Base-by-base conservation (phyloP, 495 filamentous ascomycete species). In the Pyrenula massariospora region DNA sequence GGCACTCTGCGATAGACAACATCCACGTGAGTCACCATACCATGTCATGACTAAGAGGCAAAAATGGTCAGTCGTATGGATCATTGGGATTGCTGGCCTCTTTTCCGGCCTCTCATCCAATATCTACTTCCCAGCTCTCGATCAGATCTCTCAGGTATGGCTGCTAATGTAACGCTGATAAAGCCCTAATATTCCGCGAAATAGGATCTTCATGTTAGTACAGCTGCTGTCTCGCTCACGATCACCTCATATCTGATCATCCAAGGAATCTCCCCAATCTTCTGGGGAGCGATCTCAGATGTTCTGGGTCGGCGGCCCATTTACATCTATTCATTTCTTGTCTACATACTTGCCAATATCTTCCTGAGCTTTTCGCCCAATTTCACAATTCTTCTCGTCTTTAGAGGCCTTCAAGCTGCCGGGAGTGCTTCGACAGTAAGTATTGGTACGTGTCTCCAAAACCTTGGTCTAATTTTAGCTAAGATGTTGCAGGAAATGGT, bases 41-140 rank as follows among this genome's bases (percentile, higher is more conserved):
- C 81, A 75, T 62, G 74, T 79, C 59, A 87, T 88, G 65, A 75
- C 77, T 15, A 70, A 66, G 22, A 48, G 66, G 11, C 74, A 80
- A 56, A 85, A 79, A 69, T 59, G 73, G 58, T 80, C 80, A 70
- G 79, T 87, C 57, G 72, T 87, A n/a, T 71, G 72, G 59, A 83
- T 92, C 69, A 80, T 84, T 48, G 79, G 69, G 10, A 25, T 70
- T n/a, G 69, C 72, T 0, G 70, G 65, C 55, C 66, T 69, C 31
- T 71, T 73, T 59, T 89, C 85, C 0, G 86, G 86, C 1, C 75
- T 89, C 53, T 87, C 84, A 0, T 84, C 84, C 20, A 88, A 87
- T 61, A 88, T 90, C 48, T 93, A 93, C 66, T 89, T 90, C 58
- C 87, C 87, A 2, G 83, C 84, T 1, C 70, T 92, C 21, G 66